Evolutionary conservation across 1,284 basidiomycete genomes (phyloP).

Genomic region (Ceratobasidium sp.): DNA sequence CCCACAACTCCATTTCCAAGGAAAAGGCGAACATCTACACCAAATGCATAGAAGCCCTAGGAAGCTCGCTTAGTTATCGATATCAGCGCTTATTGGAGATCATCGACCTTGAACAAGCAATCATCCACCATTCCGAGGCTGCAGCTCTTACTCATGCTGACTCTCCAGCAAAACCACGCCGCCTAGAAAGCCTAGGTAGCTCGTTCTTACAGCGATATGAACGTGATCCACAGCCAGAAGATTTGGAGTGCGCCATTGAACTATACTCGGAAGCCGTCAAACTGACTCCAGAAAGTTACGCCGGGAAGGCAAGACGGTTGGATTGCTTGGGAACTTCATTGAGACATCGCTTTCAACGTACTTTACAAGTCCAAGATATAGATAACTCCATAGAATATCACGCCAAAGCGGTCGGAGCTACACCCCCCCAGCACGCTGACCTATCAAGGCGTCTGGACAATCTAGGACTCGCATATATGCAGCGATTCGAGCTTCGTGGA

Average conservation of each 20-base stretch:
- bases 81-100: neutral
- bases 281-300: neutral
- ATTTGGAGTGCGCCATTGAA: slow-evolving; percentile 4
- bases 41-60: too few species aligned
- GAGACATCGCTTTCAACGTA: neutral
- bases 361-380: neutral
- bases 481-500: neutral
- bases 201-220: neutral
- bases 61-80: neutral
- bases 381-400: neutral
- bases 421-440: neutral
- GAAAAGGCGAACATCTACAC: neutral
- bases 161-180: neutral
- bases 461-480: neutral
- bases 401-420: neutral
- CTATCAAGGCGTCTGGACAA: neutral
- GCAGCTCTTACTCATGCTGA: too few species aligned
- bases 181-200: neutral
- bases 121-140: too few species aligned
- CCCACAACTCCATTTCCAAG: neutral
- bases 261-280: neutral
- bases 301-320: neutral
- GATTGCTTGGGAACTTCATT: too few species aligned
- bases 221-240: neutral
- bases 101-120: neutral